phyloP scores from a whole-genome alignment of 2,329 filamentous ascomycete species.

The Coniochaeta prunicola region DNA sequence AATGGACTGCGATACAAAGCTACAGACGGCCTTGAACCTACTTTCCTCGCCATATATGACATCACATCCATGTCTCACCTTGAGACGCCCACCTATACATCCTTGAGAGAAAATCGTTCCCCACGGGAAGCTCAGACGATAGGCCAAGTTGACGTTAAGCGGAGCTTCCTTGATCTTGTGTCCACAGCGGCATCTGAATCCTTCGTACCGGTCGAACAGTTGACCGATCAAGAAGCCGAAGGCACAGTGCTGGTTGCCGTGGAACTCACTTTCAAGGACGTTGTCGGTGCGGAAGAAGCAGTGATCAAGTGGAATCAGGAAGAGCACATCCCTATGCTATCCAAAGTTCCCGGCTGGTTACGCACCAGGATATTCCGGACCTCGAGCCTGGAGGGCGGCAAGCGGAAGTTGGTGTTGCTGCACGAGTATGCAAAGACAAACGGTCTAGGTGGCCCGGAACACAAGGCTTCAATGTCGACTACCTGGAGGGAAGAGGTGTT shows the following conservation, averaged over 20 bases:
- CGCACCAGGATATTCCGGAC: constrained; percentile 65
- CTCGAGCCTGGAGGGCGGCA: constrained; percentile 50
- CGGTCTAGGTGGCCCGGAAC: constrained; percentile 57
- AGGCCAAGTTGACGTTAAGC: constrained; percentile 54
- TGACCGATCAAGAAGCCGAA: constrained; percentile 49
- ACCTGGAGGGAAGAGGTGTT: constrained; percentile 54
- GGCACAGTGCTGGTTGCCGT: constrained; percentile 57
- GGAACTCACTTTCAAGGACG: constrained; percentile 45
- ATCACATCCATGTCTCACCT: constrained; percentile 67
- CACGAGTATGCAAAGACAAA: constrained; percentile 67
- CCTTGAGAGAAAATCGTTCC: constrained; percentile 51
- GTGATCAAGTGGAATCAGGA: constrained; percentile 67
- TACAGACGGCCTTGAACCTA: constrained; percentile 53
- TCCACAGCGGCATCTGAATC: constrained; percentile 44
- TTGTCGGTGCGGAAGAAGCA: constrained; percentile 38
- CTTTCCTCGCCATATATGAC: constrained; percentile 78
- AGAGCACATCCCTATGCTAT: constrained; percentile 65
- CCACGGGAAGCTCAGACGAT: constrained; percentile 46
- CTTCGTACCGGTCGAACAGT: constrained; percentile 53
- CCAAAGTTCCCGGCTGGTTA: constrained; percentile 72
- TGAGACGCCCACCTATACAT: constrained; percentile 61
- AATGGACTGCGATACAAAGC: constrained; percentile 77
- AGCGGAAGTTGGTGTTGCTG: constrained; percentile 55
- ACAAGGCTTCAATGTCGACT: constrained; percentile 56
- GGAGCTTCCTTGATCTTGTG: constrained; percentile 64